Evolutionary conservation across 208 protist species (phyloP).

Genomic region (Angomonas desouzai): DNA sequence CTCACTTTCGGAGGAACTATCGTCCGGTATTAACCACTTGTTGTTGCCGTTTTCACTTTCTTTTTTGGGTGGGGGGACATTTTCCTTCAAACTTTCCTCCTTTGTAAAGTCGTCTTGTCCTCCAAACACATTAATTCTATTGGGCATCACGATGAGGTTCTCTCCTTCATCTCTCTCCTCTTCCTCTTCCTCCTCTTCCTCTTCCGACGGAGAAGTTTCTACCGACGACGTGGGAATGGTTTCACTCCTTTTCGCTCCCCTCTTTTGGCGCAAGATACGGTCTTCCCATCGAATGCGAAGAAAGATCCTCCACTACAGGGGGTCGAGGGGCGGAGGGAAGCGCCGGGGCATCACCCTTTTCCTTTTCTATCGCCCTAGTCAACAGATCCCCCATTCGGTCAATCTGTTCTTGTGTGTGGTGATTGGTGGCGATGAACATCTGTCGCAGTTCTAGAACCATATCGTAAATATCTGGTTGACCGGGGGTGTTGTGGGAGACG

Average conservation of each 20-base stretch:
- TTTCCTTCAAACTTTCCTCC: not conserved
- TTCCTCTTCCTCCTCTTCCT: constrained; percentile 2
- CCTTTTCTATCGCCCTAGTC: not conserved
- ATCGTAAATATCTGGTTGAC: constrained; percentile 1
- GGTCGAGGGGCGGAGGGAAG: not conserved
- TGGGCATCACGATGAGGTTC: not conserved
- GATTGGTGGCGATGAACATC: not conserved
- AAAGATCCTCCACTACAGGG: too few relatives aligned
- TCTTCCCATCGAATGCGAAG: too few relatives aligned
- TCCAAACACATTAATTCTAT: not conserved
- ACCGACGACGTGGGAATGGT: constrained; percentile 1
- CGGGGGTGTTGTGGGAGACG: not conserved
- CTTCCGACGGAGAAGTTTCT: not conserved
- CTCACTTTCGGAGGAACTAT: not conserved
- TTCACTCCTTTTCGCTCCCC: too few relatives aligned
- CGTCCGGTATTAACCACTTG: not conserved
- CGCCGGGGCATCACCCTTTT: not conserved
- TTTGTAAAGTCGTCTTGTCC: too few relatives aligned
- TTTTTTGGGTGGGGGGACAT: not conserved
- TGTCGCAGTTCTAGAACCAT: constrained; percentile 2
- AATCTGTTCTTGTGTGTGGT: constrained; percentile 3
- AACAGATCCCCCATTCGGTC: not conserved
- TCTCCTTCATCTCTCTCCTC: not conserved
- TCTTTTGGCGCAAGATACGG: too few relatives aligned
- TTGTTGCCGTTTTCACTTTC: not conserved